Conservation (phyloP, 2,329 filamentous ascomycete genomes). For the Lachnellula cervina region DNA sequence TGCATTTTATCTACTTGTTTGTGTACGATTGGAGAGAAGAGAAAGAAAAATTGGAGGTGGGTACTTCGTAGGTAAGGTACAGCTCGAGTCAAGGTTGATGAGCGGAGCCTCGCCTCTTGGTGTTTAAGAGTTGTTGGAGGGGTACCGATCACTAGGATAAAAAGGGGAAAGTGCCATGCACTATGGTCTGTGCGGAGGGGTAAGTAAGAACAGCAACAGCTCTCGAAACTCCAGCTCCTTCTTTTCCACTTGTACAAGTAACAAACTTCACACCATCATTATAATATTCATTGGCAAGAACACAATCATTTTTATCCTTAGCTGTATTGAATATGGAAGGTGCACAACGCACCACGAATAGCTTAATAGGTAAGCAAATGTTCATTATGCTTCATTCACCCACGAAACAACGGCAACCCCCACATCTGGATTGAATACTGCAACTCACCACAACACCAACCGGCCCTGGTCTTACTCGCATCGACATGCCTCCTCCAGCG, state of each 20-base stretch:
- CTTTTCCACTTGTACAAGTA: constrained; percentile 1
- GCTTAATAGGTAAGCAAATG: constrained; percentile 26
- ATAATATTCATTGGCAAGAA: not conserved
- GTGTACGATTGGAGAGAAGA: not conserved
- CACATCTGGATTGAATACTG: not conserved
- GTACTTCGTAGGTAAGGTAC: not conserved
- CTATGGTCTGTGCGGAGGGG: not conserved
- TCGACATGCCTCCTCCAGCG: not conserved
- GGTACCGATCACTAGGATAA: not conserved
- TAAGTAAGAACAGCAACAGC: not conserved
- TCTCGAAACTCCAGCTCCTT: not conserved
- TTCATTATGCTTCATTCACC: not conserved
- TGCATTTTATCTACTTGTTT: constrained; percentile 52
- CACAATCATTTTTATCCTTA: not conserved
- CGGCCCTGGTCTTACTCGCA: not conserved
- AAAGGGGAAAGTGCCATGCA: constrained; percentile 4
- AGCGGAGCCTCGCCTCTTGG: not conserved
- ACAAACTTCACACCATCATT: not conserved
- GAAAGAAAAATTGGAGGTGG: not conserved
- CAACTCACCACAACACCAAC: not conserved
- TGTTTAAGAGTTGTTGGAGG: not conserved
- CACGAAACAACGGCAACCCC: not conserved
- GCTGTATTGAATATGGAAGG: constrained; percentile 21
- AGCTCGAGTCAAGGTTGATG: constrained; percentile 1
- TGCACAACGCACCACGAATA: constrained; percentile 22